Percentiles rank a stretch among this genome's conserved stretches.
Evolutionary conservation across 129 eudicot genomes (phyloP).

Genomic region (Tagetes patula): DNA sequence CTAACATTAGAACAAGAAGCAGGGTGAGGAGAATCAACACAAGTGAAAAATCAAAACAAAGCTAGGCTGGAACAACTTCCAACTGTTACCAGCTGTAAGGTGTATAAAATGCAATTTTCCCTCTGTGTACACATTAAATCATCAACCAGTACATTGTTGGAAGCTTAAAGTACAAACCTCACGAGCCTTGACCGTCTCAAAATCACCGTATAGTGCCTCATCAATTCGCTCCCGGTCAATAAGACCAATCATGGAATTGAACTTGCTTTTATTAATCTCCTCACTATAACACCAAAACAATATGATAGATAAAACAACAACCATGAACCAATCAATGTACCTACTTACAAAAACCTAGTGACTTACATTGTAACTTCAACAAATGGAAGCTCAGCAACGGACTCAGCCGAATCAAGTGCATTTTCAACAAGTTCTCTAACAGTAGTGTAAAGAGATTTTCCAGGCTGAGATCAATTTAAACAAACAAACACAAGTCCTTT

Average conservation of each 20-base stretch:
- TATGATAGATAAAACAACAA: neutral
- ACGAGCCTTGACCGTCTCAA: constrained; percentile 88
- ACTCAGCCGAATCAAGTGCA: constrained; percentile 97
- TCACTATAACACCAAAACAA: constrained; percentile 51
- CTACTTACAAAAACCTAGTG: neutral
- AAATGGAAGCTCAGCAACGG: constrained; percentile 84
- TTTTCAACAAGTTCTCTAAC: constrained; percentile 98
- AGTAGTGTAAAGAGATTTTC: constrained; percentile 87
- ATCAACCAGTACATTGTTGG: constrained; percentile 15
- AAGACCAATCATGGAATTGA: constrained; percentile 96
- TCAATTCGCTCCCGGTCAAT: constrained; percentile 88
- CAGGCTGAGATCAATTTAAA: constrained; percentile 58
- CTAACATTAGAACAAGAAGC: constrained; percentile 39
- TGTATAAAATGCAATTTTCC: constrained; percentile 4
- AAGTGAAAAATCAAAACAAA: neutral
- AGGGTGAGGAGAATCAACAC: neutral
- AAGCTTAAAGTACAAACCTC: constrained; percentile 59
- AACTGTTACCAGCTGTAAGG: neutral
- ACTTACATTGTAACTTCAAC: constrained; percentile 92
- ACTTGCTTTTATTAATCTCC: constrained; percentile 85
- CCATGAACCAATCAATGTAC: neutral
- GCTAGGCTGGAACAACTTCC: neutral
- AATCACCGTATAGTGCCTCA: constrained; percentile 87
- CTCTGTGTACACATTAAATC: constrained; percentile 9
- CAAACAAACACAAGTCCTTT: constrained; percentile 21